Evolutionary conservation across 441 rosid species (phyloP).

Genomic region (Populus hybrid): DNA sequence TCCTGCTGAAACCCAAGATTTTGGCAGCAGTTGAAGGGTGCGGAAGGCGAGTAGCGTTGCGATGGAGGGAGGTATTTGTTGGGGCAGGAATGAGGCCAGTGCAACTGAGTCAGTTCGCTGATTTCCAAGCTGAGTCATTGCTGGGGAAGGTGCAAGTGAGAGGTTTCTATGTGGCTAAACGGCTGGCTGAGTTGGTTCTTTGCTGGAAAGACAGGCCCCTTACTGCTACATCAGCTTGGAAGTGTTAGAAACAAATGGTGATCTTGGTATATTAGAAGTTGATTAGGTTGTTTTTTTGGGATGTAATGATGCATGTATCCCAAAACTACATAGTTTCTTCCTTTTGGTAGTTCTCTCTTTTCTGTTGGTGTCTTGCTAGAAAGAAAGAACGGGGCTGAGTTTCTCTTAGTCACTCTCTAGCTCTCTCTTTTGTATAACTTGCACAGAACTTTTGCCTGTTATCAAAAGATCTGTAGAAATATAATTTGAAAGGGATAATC

Average conservation of each 20-base stretch:
- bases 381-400: not conserved
- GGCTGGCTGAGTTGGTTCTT: slow-evolving; percentile 80
- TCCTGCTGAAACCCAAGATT: slow-evolving; percentile 56
- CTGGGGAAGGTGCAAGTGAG: slow-evolving; percentile 63
- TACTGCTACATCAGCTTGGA: slow-evolving; percentile 90
- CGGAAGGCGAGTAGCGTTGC: slow-evolving; percentile 37
- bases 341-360: not conserved
- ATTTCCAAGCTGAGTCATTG: slow-evolving; percentile 71
- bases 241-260: slow-evolving; percentile 31
- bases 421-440: slow-evolving; percentile 1
- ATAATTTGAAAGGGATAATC: not conserved
- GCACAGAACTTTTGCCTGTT: slow-evolving; percentile 1
- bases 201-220: slow-evolving; percentile 84
- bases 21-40: slow-evolving; percentile 52
- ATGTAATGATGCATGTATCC: slow-evolving; percentile 15
- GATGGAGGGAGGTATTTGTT: slow-evolving; percentile 69
- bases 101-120: slow-evolving; percentile 74
- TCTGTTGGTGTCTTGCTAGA: not conserved
- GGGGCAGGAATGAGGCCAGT: slow-evolving; percentile 80
- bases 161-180: slow-evolving; percentile 92
- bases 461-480: not conserved
- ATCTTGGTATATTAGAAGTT: not conserved
- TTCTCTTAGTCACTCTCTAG: not conserved
- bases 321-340: not conserved
- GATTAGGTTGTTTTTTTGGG: not conserved